A percentile compares a stretch with the other conserved stretches of the same genome.
These are phyloP conservation scores for Trichoderma simmonsii DNA, from an alignment of 2,329 filamentous ascomycete species.

Conservation along the genomic window DNA sequence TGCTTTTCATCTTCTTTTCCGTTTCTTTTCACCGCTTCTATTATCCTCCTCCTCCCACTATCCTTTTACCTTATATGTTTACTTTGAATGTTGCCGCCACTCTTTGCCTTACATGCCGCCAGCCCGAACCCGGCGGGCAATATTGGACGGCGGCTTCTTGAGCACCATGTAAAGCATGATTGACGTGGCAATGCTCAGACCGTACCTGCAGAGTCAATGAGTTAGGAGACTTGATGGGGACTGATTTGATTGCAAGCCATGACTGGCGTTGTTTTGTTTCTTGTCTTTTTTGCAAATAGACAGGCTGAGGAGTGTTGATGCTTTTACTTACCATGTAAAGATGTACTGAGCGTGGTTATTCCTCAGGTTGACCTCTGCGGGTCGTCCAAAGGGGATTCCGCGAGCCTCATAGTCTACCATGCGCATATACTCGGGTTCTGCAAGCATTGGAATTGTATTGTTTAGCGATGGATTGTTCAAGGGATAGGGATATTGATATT, in stretches of 20 bases:
- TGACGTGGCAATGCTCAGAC: conserved; percentile 75
- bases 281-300: not conserved
- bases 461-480: not conserved
- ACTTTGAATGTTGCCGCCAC: not conserved
- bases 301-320: not conserved
- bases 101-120: conserved; percentile 63
- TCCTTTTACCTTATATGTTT: not conserved
- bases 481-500: not conserved
- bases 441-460: conserved; percentile 15
- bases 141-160: conserved; percentile 75
- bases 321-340: conserved; percentile 79
- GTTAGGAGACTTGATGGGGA: not conserved
- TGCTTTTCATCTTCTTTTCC: not conserved
- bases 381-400: conserved; percentile 84
- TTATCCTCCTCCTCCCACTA: not conserved
- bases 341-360: conserved; percentile 99
- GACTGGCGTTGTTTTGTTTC: not conserved
- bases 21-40: not conserved
- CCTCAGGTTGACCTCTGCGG: conserved; percentile 85
- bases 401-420: conserved; percentile 72
- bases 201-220: conserved; percentile 62
- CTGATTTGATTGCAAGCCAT: not conserved
- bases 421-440: conserved; percentile 75
- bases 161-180: conserved; percentile 97
- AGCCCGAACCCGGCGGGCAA: conserved; percentile 70